phyloP scores from a whole-genome alignment of 2,329 filamentous ascomycete genomes.

The Colletotrichum godetiae region DNA sequence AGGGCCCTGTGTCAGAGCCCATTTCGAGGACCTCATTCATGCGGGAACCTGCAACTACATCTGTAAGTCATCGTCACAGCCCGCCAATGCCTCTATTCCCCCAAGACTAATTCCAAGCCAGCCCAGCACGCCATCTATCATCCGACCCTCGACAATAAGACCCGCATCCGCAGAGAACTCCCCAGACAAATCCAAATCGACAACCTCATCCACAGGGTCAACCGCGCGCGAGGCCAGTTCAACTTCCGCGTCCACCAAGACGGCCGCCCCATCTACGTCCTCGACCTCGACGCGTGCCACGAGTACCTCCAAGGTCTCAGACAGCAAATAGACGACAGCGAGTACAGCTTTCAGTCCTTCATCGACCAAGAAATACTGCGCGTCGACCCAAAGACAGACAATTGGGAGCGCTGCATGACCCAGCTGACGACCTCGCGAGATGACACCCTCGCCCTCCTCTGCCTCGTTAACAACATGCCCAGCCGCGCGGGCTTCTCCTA shows the following conservation, averaged over 20 bases:
- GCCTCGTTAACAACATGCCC: slow-evolving; percentile 57
- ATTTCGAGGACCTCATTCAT: slow-evolving; percentile 55
- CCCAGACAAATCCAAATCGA: slow-evolving; percentile 51
- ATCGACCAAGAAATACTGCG: slow-evolving; percentile 53
- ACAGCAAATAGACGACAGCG: slow-evolving; percentile 49
- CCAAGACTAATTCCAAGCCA: slow-evolving; percentile 28
- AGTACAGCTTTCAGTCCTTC: slow-evolving; percentile 53
- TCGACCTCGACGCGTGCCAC: slow-evolving; percentile 53
- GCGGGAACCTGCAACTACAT: slow-evolving; percentile 57
- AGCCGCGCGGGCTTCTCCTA: slow-evolving; percentile 56
- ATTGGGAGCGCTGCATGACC: slow-evolving; percentile 53
- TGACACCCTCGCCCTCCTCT: slow-evolving; percentile 52
- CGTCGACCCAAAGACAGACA: slow-evolving; percentile 15
- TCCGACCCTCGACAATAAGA: slow-evolving; percentile 46
- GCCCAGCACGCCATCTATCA: slow-evolving; percentile 56
- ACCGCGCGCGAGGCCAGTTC: slow-evolving; percentile 51
- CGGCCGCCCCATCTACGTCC: slow-evolving; percentile 52
- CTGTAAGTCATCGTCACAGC: slow-evolving; percentile 43
- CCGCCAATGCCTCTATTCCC: too few species aligned
- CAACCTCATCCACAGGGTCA: slow-evolving; percentile 48
- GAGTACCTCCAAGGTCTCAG: slow-evolving; percentile 50
- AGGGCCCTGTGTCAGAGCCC: slow-evolving; percentile 52
- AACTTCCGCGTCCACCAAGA: slow-evolving; percentile 55
- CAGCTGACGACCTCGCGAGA: slow-evolving; percentile 50
- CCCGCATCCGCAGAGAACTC: slow-evolving; percentile 51